Base-by-base conservation (phyloP, 2,329 filamentous ascomycete species). In the Nemania serpens region DNA sequence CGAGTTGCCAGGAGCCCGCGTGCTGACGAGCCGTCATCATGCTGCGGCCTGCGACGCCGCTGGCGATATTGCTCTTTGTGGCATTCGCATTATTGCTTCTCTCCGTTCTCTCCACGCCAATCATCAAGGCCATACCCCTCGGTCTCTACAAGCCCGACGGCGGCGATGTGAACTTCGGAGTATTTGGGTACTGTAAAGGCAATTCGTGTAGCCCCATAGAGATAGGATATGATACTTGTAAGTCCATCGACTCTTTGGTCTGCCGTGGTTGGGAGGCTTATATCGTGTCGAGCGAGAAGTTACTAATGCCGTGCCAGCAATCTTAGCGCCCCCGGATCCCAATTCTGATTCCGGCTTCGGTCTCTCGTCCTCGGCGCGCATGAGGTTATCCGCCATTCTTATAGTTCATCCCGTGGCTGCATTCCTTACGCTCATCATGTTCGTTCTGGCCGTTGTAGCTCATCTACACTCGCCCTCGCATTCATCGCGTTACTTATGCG, bases 391-490 rank as follows among this genome's bases (percentile, higher is more conserved):
- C 0, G 85, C 90, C 45, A 93, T 98, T 65, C 85, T 99, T 58
- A 90, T 99, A 68, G 87, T 98, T 25, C 95, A 99, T 74, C 95
- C 95, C 1, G 85, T 99, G 60, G 95, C 95, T 48, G 91, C 92
- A 12, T 79, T 97, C 37, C 82, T 97, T 67, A 93, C 91, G 12
- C 83, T 99, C 55, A 81, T 96, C 72, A 94, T 94, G 82, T 87
- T 96, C 67, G 82, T 88, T 57, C 82, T 99, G 71, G 89, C 93
- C 17, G 82, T 88, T 36, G 85, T 90, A 42, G 90, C 93, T 29
- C 95, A 99, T 75, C 86, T 97, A 69, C 94, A 96, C 73, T 85
- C 87, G 20, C 90, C 94, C 15, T 91, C 92, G 9, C 94, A 98
- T 76, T 98, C 95, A 36, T 88, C 93, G 29, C 87, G 91, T 70